phyloP scores from a whole-genome alignment of 2,329 filamentous ascomycete genomes.

The Pseudohalonectria lignicola region DNA sequence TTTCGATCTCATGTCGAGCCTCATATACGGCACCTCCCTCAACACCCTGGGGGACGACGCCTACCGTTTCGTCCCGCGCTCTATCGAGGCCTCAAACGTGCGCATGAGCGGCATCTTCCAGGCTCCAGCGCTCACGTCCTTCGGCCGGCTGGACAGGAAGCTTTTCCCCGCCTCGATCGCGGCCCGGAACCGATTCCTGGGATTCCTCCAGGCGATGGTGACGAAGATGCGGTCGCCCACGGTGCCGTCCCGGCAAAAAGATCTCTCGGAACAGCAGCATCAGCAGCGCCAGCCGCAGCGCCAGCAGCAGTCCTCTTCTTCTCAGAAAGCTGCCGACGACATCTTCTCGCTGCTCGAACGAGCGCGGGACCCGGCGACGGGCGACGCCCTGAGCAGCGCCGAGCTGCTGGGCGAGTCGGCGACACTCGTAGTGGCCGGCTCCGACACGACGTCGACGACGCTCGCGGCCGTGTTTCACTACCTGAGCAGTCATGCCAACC shows the following conservation, averaged over 20 bases:
- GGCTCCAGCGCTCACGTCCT: not conserved
- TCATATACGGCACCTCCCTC: no score
- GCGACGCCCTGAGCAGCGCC: not conserved
- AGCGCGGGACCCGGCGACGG: not conserved
- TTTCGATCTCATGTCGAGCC: no score
- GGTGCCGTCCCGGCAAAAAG: no score
- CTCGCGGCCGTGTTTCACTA: slow-evolving; percentile 18
- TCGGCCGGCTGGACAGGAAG: not conserved
- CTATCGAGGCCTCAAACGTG: not conserved
- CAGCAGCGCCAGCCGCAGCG: no score
- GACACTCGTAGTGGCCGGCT: not conserved
- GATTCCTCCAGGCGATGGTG: not conserved
- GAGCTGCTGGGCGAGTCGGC: not conserved
- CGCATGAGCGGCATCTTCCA: not conserved
- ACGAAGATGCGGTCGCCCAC: not conserved
- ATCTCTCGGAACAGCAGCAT: no score
- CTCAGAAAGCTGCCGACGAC: not conserved
- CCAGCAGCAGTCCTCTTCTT: no score
- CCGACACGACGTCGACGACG: slow-evolving; percentile 17
- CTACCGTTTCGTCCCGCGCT: not conserved
- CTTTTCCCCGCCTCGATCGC: not conserved
- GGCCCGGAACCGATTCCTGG: not conserved
- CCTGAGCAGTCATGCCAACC: slow-evolving; percentile 14
- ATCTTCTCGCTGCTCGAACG: not conserved
- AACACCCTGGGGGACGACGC: no score